Evolutionary conservation across 805 yeast species (phyloP).

Genomic region (Zygotorulaspora sp.): DNA sequence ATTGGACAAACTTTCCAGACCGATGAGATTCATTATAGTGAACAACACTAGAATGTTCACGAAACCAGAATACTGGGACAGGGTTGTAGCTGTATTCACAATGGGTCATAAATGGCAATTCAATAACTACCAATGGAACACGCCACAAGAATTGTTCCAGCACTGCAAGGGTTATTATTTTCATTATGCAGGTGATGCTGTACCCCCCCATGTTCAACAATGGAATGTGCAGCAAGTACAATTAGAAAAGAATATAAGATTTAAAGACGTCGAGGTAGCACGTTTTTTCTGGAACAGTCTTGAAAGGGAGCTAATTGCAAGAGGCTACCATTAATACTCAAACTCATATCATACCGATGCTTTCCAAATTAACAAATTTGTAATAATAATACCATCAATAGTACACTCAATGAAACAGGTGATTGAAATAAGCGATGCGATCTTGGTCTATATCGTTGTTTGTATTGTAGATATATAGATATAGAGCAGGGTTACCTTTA

Average conservation of each 20-base stretch:
- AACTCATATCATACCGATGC: neutral
- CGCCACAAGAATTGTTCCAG: conserved; percentile 77
- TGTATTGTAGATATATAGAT: too few relatives aligned
- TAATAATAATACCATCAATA: conserved; percentile 1
- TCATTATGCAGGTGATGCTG: conserved; percentile 69
- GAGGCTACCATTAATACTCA: conserved; percentile 49
- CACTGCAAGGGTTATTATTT: conserved; percentile 79
- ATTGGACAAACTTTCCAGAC: conserved; percentile 30
- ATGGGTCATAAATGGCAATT: conserved; percentile 99
- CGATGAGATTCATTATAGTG: conserved; percentile 54
- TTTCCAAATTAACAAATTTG: neutral
- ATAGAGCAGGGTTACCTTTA: conserved; percentile 2
- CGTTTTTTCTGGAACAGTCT: conserved; percentile 80
- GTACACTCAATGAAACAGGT: too few relatives aligned
- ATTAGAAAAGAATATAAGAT: conserved; percentile 77
- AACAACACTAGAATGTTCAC: conserved; percentile 82
- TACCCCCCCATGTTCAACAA: conserved; percentile 68
- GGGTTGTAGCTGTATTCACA: conserved; percentile 92
- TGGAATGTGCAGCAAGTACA: conserved; percentile 86
- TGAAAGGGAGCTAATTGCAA: conserved; percentile 64
- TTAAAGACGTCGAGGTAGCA: conserved; percentile 82
- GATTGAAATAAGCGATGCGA: too few relatives aligned
- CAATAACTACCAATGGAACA: conserved; percentile 74
- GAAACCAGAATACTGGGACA: conserved; percentile 96
- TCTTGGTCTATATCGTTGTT: neutral